Evolutionary conservation across 768 basidiomycete species (phyloP).

Genomic region (Hypholoma sublateritium): DNA sequence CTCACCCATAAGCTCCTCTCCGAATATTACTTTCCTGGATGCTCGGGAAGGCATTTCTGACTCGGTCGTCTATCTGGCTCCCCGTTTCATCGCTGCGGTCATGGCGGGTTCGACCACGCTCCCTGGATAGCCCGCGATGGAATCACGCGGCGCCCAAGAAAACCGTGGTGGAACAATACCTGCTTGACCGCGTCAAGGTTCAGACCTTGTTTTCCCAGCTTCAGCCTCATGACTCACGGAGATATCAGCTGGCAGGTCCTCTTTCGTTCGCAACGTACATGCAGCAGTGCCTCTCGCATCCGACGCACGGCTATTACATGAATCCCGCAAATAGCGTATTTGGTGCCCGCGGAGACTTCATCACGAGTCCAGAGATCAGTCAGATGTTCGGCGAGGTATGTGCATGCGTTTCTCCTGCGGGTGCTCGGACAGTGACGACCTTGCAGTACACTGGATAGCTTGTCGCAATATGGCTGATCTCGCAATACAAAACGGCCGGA

Average conservation of each 20-base stretch:
- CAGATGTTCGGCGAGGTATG: conserved; percentile 96
- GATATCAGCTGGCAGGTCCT: conserved; percentile 78
- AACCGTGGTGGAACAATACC: conserved; percentile 60
- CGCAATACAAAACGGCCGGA: conserved; percentile 65
- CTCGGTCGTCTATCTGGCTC: conserved; percentile 11
- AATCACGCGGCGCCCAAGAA: conserved; percentile 12
- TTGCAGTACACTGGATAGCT: conserved; percentile 50
- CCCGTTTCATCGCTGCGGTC: neutral
- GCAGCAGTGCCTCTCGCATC: conserved; percentile 88
- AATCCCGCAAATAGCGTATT: conserved; percentile 73
- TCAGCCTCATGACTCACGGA: conserved; percentile 8
- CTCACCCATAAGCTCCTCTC: neutral
- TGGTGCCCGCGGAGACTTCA: conserved; percentile 88
- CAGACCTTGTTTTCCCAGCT: neutral
- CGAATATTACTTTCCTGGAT: neutral
- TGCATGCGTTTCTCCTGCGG: conserved; percentile 2
- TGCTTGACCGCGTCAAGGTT: conserved; percentile 75
- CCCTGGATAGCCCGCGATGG: neutral
- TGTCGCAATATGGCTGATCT: conserved; percentile 82
- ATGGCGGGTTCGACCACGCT: neutral
- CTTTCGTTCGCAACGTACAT: conserved; percentile 88
- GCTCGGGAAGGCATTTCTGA: conserved; percentile 13
- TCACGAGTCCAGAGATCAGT: conserved; percentile 94
- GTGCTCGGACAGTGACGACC: conserved; percentile 38
- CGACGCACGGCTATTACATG: conserved; percentile 92